Evolutionary conservation across 176 grass and related monocot genomes (phyloP).

Genomic region (Carex littledalei): DNA sequence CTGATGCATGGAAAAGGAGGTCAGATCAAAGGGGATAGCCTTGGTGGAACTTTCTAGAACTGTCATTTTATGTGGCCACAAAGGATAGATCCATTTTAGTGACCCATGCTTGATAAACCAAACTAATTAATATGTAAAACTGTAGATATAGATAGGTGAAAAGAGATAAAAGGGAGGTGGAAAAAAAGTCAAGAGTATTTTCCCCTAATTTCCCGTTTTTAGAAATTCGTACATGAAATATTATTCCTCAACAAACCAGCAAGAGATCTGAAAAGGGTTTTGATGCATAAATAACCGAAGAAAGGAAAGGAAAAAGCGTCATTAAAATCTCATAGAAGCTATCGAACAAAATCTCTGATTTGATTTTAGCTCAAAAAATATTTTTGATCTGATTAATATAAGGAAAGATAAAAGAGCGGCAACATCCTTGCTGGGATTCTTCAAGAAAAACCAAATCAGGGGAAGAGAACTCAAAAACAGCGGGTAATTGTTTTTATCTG

Average conservation of each 20-base stretch:
- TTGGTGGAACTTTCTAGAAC: constrained; percentile 19
- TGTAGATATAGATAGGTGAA: background rate
- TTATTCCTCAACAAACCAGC: constrained; percentile 32
- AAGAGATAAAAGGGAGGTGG: constrained; percentile 4
- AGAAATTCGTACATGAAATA: constrained; percentile 69
- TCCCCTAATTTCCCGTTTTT: background rate
- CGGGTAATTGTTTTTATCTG: background rate
- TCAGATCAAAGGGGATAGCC: constrained; percentile 21
- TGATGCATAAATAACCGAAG: constrained; percentile 47
- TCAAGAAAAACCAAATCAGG: constrained; percentile 18
- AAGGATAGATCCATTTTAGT: constrained; percentile 16
- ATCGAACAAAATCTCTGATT: background rate
- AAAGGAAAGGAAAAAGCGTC: background rate
- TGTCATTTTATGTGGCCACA: constrained; percentile 84
- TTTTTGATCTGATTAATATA: constrained; percentile 10
- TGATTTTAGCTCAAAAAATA: background rate
- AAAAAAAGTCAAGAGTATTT: background rate
- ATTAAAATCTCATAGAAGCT: constrained; percentile 6
- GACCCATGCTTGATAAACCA: background rate
- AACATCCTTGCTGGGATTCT: background rate
- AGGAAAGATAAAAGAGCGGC: constrained; percentile 10
- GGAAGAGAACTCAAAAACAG: constrained; percentile 2
- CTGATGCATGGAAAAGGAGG: background rate
- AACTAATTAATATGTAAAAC: background rate
- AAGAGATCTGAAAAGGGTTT: constrained; percentile 38